A percentile compares a stretch with the other conserved stretches of the same genome.
Conservation (phyloP, 805 yeast species). For the Pichia pseudocactophila region DNA sequence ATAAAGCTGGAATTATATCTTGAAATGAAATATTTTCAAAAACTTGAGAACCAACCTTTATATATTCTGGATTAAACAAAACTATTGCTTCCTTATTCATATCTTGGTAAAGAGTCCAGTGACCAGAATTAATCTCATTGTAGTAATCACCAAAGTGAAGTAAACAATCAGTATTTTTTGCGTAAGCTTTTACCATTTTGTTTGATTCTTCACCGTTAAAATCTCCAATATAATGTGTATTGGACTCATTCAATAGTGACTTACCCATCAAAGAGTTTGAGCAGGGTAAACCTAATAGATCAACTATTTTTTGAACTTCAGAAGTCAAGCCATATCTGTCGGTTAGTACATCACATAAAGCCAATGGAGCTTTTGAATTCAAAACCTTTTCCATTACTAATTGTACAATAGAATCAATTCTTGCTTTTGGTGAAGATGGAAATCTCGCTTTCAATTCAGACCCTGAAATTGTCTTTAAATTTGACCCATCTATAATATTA, state of each 20-base stretch:
- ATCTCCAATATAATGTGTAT: conserved; percentile 56
- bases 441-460: conserved; percentile 16
- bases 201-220: conserved; percentile 57
- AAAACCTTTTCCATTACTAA: conserved; percentile 44
- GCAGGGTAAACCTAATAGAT: conserved; percentile 42
- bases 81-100: conserved; percentile 36
- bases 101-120: conserved; percentile 38
- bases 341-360: conserved; percentile 64
- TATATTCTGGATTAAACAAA: conserved; percentile 44
- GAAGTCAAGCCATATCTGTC: conserved; percentile 47
- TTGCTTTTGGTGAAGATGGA: conserved; percentile 18
- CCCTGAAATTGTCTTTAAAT: conserved; percentile 16
- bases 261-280: conserved; percentile 64
- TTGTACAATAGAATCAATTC: conserved; percentile 18
- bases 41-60: conserved; percentile 36
- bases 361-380: conserved; percentile 46
- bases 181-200: conserved; percentile 38
- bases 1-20: conserved; percentile 36
- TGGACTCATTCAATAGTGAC: conserved; percentile 63
- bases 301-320: conserved; percentile 40
- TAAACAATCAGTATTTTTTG: conserved; percentile 55
- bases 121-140: conserved; percentile 66
- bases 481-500: conserved; percentile 28
- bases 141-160: conserved; percentile 60
- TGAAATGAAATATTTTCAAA: conserved; percentile 40